Base-by-base conservation (phyloP, 1,284 basidiomycete species). In the Apiotrichum brassicae region DNA sequence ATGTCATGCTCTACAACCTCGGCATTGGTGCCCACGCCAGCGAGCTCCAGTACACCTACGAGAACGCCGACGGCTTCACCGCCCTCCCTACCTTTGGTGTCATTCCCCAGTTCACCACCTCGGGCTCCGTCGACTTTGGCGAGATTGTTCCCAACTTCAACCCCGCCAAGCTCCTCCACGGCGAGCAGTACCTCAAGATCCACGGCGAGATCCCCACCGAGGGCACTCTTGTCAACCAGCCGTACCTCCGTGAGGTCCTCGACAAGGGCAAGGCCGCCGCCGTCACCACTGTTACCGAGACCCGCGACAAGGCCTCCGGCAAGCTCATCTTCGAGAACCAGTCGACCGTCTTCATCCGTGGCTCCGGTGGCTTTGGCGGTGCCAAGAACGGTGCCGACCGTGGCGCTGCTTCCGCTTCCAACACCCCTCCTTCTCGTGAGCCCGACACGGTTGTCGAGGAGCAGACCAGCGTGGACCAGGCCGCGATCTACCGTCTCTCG, bases 121-220 rank as follows among this genome's bases (percentile, higher is more conserved):
- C 65, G 22, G 83, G 79, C 60, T 76, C 78, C 3, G 52, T 87
- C 6, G 68, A 83, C 16, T 75, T 92, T 38, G 90, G 88, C 74
- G 94, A 84, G 81, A 75, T 98, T 56, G 62, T 71, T 11, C 94
- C 94, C 22, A 88, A 97, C 75, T 98, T 85, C 76, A 93, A 91
- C 70, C 91, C 90, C 19, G 87, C 91, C 54, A 97, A 92, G 76
- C 78, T 98, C n/a, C 79, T 99, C 24, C 95, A 99, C 73, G 94
- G 94, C 51, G 94, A 99, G 73, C 95, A 98, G 70, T 97, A 90
- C 73, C 77, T 99, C 55, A 79, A 83, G 56, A 91, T 98, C 74
- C 87, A 88, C 66, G 83, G 77, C 1, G 83, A 86, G 1, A 88
- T 97, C 58, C 93, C 94, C 0, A 91, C 88, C 0, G 84, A 79